Evolutionary conservation across 2,329 filamentous ascomycete genomes (phyloP).

Genomic region (Fusarium continuum): DNA sequence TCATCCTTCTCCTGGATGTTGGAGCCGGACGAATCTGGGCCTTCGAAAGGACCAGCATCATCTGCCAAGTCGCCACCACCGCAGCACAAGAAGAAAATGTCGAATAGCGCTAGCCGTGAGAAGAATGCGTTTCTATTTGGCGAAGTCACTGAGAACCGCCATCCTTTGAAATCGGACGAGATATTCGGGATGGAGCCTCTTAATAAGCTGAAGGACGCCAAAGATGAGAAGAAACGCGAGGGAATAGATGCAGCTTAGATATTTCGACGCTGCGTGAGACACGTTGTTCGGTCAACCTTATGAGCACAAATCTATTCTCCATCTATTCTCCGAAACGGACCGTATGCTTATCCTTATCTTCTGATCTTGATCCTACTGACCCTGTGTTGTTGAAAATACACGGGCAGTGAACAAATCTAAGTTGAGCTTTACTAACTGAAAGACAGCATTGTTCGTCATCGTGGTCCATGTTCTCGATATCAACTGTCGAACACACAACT

Average conservation of each 20-base stretch:
- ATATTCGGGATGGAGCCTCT: conserved; percentile 67
- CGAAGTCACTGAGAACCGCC: conserved; percentile 55
- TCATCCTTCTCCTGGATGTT: conserved; percentile 86
- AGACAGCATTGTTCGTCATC: background rate
- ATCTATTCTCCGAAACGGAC: too few species aligned
- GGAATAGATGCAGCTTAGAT: background rate
- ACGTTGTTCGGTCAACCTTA: background rate
- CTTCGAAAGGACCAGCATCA: conserved; percentile 35
- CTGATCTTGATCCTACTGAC: too few species aligned
- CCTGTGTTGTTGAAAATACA: too few species aligned
- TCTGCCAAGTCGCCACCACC: conserved; percentile 46
- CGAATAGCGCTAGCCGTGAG: conserved; percentile 59
- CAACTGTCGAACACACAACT: background rate
- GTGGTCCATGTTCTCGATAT: background rate
- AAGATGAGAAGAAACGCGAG: background rate
- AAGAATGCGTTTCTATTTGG: conserved; percentile 69
- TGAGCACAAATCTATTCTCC: background rate
- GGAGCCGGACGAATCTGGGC: conserved; percentile 59
- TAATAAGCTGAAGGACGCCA: conserved; percentile 38
- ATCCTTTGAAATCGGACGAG: conserved; percentile 55
- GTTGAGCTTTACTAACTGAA: too few species aligned
- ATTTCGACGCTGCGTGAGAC: background rate
- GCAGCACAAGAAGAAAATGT: conserved; percentile 53
- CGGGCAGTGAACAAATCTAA: background rate
- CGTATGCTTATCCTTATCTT: too few species aligned